Conservation (phyloP, 2,329 filamentous ascomycete species). For the Truncatella angustata region DNA sequence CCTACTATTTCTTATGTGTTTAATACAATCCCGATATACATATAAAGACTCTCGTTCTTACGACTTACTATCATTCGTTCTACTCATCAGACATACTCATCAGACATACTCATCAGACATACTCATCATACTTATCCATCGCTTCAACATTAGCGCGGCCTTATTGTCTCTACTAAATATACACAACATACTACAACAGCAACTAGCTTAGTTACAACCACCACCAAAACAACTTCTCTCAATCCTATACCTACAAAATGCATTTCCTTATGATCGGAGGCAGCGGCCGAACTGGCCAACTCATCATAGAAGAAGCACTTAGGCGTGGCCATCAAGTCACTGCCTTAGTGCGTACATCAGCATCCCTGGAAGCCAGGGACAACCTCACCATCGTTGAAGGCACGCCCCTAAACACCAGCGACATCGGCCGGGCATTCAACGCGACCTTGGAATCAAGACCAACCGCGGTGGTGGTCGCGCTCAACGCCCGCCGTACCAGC, state of each 20-base stretch:
- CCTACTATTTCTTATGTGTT: too few relatives aligned
- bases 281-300: slow-evolving; percentile 44
- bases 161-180: too few relatives aligned
- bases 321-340: slow-evolving; percentile 39
- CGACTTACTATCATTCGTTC: too few relatives aligned
- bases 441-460: slow-evolving; percentile 16
- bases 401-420: slow-evolving; percentile 30
- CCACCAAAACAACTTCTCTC: background rate
- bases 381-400: slow-evolving; percentile 39
- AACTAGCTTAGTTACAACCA: background rate
- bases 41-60: too few relatives aligned
- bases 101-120: too few relatives aligned
- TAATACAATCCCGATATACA: too few relatives aligned
- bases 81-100: too few relatives aligned
- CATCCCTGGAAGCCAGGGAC: slow-evolving; percentile 26
- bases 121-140: too few relatives aligned
- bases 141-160: too few relatives aligned
- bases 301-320: slow-evolving; percentile 40
- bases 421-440: slow-evolving; percentile 35
- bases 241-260: slow-evolving; percentile 22
- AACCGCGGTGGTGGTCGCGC: slow-evolving; percentile 45
- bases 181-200: too few relatives aligned
- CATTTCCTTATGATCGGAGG: slow-evolving; percentile 46
- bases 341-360: slow-evolving; percentile 41
- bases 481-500: slow-evolving; percentile 43